phyloP scores from a whole-genome alignment of 2,329 filamentous ascomycete genomes.

The Aspergillus fumigatus region DNA sequence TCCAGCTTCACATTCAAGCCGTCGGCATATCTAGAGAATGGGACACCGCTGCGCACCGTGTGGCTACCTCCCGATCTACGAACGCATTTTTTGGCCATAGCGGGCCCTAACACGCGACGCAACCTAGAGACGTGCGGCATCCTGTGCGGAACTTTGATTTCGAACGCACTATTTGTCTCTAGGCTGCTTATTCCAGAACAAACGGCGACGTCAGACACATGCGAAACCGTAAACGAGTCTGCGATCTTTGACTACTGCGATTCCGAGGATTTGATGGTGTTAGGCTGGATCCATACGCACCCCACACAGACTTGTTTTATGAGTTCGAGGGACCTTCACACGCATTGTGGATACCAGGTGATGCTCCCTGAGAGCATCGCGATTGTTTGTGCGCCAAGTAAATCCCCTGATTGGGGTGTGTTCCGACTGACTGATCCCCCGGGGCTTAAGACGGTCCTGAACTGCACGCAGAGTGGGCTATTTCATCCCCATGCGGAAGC shows the following conservation, averaged over 20 bases:
- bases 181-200: conserved; percentile 88
- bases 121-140: conserved; percentile 96
- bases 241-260: conserved; percentile 87
- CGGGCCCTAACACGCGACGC: conserved; percentile 67
- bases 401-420: conserved; percentile 71
- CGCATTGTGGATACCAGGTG: conserved; percentile 87
- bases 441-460: conserved; percentile 76
- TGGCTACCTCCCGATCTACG: conserved; percentile 79
- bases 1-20: conserved; percentile 73
- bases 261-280: conserved; percentile 72
- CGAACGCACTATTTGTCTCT: conserved; percentile 89
- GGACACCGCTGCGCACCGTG: conserved; percentile 76
- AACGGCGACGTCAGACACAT: conserved; percentile 84
- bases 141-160: conserved; percentile 82
- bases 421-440: conserved; percentile 93
- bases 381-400: conserved; percentile 88
- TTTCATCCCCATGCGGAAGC: conserved; percentile 74
- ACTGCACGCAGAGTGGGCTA: conserved; percentile 70
- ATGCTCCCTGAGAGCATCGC: conserved; percentile 97
- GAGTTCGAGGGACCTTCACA: conserved; percentile 90
- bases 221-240: conserved; percentile 84
- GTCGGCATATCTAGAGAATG: conserved; percentile 84
- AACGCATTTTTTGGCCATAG: conserved; percentile 67
- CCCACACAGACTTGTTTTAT: conserved; percentile 97
- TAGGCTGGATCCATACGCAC: conserved; percentile 98